Base-by-base conservation (phyloP, 805 yeast species). In the Candida ortonii region DNA sequence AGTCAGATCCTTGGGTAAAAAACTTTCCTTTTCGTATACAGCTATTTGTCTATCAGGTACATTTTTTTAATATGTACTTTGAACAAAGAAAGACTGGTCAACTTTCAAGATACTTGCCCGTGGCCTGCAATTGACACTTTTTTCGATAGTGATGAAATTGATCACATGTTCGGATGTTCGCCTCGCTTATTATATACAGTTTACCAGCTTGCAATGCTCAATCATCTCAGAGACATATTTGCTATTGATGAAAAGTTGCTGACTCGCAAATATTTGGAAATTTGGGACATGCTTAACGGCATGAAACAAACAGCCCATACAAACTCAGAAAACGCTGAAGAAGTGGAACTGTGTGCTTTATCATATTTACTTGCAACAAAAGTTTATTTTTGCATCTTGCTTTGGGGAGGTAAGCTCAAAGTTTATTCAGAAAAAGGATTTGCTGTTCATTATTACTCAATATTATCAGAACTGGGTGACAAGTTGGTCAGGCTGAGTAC, bases 81-180 rank as follows among this genome's bases (percentile, higher is more conserved):
- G 25, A 49, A 50, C 17, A 27, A 33, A 3, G 39, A 30, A 5
- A 45, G 44, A 10, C 29, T 53, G 10, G 31, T 27, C 2, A 16
- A 17, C 2, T 49, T 58, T 25, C 11, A 43, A 18, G 28, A 21
- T 1, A 15, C 29, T 8, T 46, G 49, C 17, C 52, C 57, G 5
- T 45, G 59, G 53, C 55, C 51, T 22, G 35, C 50, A 5, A 47
- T 58, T 5, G 52, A 41, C 15, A 16, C 33, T 5, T 34, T 52
- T 19, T 59, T 57, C 33, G 45, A 47, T 11, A 38, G 27, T 24
- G 43, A 41, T 26, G 21, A 31, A 3, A 45, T 58, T 21, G 64
- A 59, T 27, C 53, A 53, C 22, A 48, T 58, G 53, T 47, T 53
- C 34, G 63, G 64, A 3, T 57, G 62, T 37, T 55, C 63, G 1